Percentiles rank a stretch among this genome's conserved stretches.
Conservation (phyloP, 129 eudicot genomes). For the Helichrysum umbraculigerum region DNA sequence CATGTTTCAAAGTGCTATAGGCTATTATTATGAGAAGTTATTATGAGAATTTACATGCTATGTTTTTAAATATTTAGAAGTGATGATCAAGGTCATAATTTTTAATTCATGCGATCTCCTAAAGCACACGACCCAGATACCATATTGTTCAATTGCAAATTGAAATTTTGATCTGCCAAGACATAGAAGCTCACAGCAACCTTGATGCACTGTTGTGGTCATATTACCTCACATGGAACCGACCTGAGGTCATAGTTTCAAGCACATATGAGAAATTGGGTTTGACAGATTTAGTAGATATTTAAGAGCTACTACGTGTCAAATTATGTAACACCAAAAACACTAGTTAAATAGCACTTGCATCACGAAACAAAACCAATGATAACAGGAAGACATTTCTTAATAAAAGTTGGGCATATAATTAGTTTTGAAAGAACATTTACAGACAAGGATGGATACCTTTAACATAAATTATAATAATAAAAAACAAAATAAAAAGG, state of each 20-base stretch:
- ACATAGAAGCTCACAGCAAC: slow-evolving; percentile 3
- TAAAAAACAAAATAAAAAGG: neutral
- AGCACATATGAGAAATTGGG: neutral
- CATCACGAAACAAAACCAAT: neutral
- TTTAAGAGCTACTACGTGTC: neutral
- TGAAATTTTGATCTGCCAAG: neutral
- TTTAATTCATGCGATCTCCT: neutral
- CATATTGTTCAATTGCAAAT: neutral
- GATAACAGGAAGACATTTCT: neutral
- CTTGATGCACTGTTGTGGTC: neutral
- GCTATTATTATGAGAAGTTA: neutral
- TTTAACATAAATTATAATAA: neutral
- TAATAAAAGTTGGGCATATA: neutral
- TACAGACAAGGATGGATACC: neutral
- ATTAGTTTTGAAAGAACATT: neutral
- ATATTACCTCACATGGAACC: neutral
- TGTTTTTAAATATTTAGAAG: neutral
- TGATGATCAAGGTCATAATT: neutral
- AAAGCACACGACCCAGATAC: neutral
- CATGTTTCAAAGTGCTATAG: neutral
- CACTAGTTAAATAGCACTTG: neutral
- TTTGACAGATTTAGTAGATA: neutral
- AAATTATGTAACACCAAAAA: neutral
- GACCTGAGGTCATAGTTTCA: neutral
- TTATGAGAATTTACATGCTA: neutral